Conservation (phyloP, 2,329 filamentous ascomycete species). For the Xylaria sp. region DNA sequence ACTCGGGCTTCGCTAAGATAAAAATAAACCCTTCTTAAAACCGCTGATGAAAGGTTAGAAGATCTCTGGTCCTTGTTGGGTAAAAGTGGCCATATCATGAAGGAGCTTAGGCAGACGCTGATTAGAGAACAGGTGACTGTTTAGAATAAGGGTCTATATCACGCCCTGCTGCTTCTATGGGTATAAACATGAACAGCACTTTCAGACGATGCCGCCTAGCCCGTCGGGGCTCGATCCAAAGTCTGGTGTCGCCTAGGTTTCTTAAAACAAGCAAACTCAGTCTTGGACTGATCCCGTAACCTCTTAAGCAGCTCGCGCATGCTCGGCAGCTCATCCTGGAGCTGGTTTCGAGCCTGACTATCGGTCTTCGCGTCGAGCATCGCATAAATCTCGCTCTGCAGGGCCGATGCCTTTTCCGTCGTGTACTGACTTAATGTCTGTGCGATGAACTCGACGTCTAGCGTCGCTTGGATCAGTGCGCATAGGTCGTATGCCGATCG, state of each 20-base stretch:
- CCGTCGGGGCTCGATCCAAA: constrained; percentile 47
- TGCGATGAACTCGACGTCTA: constrained; percentile 96
- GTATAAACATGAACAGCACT: too few relatives aligned
- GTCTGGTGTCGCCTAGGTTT: constrained; percentile 49
- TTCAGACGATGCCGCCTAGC: constrained; percentile 41
- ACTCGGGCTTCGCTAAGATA: too few relatives aligned
- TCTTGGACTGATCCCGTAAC: constrained; percentile 81
- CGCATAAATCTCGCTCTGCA: constrained; percentile 91
- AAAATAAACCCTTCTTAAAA: too few relatives aligned
- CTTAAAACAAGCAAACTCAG: constrained; percentile 88
- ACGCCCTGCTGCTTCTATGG: too few relatives aligned
- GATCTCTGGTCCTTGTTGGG: too few relatives aligned
- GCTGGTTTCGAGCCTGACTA: constrained; percentile 79
- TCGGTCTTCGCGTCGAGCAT: constrained; percentile 91
- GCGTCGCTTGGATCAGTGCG: constrained; percentile 93
- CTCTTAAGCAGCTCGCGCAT: constrained; percentile 90
- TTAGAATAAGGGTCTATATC: too few relatives aligned
- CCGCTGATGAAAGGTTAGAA: too few relatives aligned
- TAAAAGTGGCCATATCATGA: too few relatives aligned
- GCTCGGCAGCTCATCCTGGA: constrained; percentile 89
- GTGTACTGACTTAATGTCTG: constrained; percentile 93
- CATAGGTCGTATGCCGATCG: constrained; percentile 77
- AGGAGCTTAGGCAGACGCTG: too few relatives aligned
- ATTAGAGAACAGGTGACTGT: too few relatives aligned
- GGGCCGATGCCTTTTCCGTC: constrained; percentile 80